A percentile compares a stretch with the other conserved stretches of the same genome.
Evolutionary conservation across 2,329 filamentous ascomycete species (phyloP).

Genomic region (Trichophyton rubrum): DNA sequence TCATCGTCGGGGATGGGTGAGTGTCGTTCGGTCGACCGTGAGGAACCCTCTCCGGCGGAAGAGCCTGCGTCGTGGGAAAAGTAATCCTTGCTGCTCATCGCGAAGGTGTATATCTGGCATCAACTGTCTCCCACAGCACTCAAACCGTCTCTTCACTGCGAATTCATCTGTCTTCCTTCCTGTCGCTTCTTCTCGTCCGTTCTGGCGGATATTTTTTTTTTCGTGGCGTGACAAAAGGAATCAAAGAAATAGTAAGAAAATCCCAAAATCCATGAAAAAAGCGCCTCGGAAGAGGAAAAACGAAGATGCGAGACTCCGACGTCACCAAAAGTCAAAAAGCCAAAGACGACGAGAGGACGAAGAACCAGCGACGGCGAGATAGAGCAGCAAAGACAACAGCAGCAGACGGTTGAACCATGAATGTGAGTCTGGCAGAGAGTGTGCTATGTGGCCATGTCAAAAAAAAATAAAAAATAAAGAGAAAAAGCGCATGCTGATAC

Average conservation of each 20-base stretch:
- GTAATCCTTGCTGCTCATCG: conserved; percentile 36
- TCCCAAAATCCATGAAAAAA: too few species aligned
- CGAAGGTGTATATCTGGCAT: not conserved
- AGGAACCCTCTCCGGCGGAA: conserved; percentile 27
- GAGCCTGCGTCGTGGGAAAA: conserved; percentile 25
- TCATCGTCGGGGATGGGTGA: conserved; percentile 15
- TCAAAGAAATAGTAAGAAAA: not conserved
- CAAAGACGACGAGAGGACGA: not conserved
- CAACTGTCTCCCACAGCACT: not conserved
- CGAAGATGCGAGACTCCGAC: not conserved
- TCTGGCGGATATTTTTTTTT: not conserved
- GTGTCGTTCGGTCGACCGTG: conserved; percentile 19
- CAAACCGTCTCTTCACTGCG: not conserved
- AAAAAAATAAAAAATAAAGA: too few species aligned
- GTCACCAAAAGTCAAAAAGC: not conserved
- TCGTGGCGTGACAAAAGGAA: not conserved
- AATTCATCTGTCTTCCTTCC: not conserved
- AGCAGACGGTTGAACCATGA: not conserved
- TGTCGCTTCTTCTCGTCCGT: not conserved
- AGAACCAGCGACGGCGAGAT: not conserved
- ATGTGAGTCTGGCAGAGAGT: conserved; percentile 7
- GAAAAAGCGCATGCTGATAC: not conserved
- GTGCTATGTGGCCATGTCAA: not conserved
- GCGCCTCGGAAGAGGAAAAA: not conserved
- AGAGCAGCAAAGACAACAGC: not conserved